Conservation (phyloP, 75 land plant genomes). For the Pseudotsuga menziesii region DNA sequence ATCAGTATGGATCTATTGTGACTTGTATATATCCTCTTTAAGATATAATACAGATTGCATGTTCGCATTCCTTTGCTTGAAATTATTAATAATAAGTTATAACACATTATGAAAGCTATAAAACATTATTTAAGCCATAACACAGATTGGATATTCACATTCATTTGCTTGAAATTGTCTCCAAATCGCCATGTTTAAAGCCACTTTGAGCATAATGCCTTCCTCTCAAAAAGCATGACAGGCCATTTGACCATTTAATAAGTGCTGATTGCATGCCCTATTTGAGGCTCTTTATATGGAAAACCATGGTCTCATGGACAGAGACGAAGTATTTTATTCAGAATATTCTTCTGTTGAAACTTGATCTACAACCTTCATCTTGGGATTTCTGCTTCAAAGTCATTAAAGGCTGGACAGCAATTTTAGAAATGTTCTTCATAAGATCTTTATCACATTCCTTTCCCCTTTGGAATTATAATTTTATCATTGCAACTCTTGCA, state of each 20-base stretch:
- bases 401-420: too few relatives aligned
- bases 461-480: too few relatives aligned
- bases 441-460: too few relatives aligned
- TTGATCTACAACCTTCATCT: slow-evolving; percentile 2
- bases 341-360: not conserved
- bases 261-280: not conserved
- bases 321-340: slow-evolving; percentile 1
- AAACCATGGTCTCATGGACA: not conserved
- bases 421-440: too few relatives aligned
- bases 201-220: not conserved
- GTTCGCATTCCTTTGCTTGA: not conserved
- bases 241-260: not conserved
- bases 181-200: not conserved
- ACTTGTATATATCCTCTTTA: not conserved
- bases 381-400: not conserved
- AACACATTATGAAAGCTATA: too few relatives aligned
- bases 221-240: not conserved
- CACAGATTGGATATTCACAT: not conserved
- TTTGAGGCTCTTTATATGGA: not conserved
- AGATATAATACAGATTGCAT: too few relatives aligned
- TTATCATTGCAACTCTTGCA: too few relatives aligned
- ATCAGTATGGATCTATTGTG: not conserved
- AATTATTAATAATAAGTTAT: not conserved
- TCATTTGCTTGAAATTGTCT: not conserved
- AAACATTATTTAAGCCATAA: not conserved